Conservation (phyloP, 2,329 filamentous ascomycete genomes). For the Exophiala sideris region DNA sequence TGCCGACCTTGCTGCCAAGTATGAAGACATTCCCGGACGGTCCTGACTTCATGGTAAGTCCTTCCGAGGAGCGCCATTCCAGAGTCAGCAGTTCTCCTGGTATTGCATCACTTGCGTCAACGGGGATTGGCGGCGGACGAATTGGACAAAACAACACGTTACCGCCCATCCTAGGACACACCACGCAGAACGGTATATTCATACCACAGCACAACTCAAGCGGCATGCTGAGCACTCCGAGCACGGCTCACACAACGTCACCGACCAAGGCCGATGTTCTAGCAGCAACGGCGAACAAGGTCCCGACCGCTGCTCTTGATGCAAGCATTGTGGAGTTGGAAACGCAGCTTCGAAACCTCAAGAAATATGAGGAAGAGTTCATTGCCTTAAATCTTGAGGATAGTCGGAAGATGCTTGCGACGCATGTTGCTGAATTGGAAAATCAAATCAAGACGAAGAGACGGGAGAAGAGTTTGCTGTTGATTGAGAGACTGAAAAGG, state of each 20-base stretch:
- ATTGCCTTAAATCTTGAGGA: constrained; percentile 26
- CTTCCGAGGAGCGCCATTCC: constrained; percentile 17
- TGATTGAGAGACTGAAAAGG: constrained; percentile 25
- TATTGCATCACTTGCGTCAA: constrained; percentile 18
- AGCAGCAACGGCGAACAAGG: constrained; percentile 3
- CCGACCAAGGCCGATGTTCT: constrained; percentile 7
- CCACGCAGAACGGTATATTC: constrained; percentile 13
- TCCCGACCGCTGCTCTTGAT: constrained; percentile 21
- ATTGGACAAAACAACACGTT: constrained; percentile 21
- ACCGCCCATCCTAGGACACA: constrained; percentile 23
- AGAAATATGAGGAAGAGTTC: constrained; percentile 28
- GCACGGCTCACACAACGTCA: constrained; percentile 4
- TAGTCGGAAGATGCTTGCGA: constrained; percentile 24
- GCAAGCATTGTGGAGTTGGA: constrained; percentile 24
- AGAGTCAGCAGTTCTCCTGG: constrained; percentile 22
- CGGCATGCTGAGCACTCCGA: constrained; percentile 9
- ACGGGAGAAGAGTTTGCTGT: constrained; percentile 23
- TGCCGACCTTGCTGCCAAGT: constrained; percentile 21
- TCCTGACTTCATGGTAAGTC: constrained; percentile 16
- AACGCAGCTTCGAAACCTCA: constrained; percentile 20
- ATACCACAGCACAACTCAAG: constrained; percentile 13
- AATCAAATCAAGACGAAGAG: constrained; percentile 21
- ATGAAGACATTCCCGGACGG: constrained; percentile 25
- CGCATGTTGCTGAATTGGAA: constrained; percentile 25
- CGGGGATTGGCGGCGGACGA: constrained; percentile 9